phyloP scores from a whole-genome alignment of 257 asterid genomes.

The Nicotiana benthamiana region DNA sequence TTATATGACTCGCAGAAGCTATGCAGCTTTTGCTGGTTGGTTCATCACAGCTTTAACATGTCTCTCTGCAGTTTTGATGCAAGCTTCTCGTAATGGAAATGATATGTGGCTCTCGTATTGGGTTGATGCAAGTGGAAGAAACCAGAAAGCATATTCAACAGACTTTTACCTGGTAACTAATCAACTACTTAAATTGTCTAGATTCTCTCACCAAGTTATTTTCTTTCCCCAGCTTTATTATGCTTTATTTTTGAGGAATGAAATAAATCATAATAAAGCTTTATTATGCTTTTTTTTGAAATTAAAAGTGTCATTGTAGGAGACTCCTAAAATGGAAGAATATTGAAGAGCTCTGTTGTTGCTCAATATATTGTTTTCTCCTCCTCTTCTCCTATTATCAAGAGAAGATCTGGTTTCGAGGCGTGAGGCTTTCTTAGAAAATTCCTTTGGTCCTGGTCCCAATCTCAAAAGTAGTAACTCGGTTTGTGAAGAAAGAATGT shows the following conservation, averaged over 20 bases:
- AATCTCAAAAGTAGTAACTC: background rate
- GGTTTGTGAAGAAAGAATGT: background rate
- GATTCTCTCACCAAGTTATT: background rate
- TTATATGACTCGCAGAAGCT: slow-evolving; percentile 46
- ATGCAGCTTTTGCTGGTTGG: slow-evolving; percentile 90
- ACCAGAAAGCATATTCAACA: slow-evolving; percentile 46
- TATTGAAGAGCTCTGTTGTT: background rate
- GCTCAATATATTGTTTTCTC: background rate
- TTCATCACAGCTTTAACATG: slow-evolving; percentile 48
- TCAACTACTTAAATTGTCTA: slow-evolving; percentile 6
- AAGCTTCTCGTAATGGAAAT: slow-evolving; percentile 95
- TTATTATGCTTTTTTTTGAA: background rate
- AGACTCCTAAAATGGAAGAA: background rate
- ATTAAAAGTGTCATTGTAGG: background rate
- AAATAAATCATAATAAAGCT: background rate
- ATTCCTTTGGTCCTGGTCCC: background rate
- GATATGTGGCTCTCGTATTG: slow-evolving; percentile 93
- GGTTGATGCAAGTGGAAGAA: slow-evolving; percentile 72
- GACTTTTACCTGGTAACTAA: slow-evolving; percentile 68
- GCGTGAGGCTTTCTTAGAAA: background rate
- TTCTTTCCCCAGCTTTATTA: background rate
- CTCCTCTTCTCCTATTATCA: background rate
- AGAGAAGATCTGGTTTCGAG: background rate
- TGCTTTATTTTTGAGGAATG: background rate
- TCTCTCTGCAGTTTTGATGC: slow-evolving; percentile 84